These are phyloP conservation scores for Paramecium sexaurelia DNA, from an alignment of 73 alveolate species.

Conservation along the genomic window DNA sequence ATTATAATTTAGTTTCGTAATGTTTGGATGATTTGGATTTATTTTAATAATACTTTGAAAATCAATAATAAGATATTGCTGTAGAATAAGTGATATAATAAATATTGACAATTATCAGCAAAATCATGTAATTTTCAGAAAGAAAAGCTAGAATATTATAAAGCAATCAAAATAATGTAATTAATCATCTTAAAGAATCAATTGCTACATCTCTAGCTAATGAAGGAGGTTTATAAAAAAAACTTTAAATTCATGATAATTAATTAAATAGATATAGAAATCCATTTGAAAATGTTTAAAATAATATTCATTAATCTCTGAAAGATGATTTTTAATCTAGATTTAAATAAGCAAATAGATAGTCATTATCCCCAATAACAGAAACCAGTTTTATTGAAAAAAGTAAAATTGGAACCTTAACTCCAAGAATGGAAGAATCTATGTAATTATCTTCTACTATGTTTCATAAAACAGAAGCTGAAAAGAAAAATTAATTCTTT, in stretches of 20 bases:
- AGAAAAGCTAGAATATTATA: slow-evolving; percentile 3
- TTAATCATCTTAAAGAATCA: slow-evolving; percentile 47
- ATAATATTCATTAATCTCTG: slow-evolving; percentile 21
- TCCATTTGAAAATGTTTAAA: slow-evolving; percentile 49
- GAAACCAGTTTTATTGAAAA: slow-evolving; percentile 11
- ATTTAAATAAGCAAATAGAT: background rate
- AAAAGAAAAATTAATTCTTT: background rate
- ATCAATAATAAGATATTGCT: background rate
- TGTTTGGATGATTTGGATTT: slow-evolving; percentile 4
- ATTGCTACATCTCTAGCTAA: slow-evolving; percentile 42
- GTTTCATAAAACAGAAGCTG: slow-evolving; percentile 24
- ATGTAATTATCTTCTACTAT: background rate
- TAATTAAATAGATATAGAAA: slow-evolving; percentile 33
- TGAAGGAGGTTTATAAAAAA: slow-evolving; percentile 31
- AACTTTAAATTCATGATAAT: slow-evolving; percentile 7
- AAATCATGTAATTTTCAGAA: slow-evolving; percentile 33
- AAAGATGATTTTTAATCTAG: background rate
- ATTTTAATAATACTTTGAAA: slow-evolving; percentile 24
- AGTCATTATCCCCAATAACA: background rate
- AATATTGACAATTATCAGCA: slow-evolving; percentile 10
- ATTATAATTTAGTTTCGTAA: background rate
- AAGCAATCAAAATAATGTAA: background rate
- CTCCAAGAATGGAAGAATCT: slow-evolving; percentile 49
- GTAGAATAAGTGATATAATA: background rate
- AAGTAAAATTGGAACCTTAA: background rate